These are phyloP conservation scores for Mycocalia duriaeana DNA, from an alignment of 1,284 basidiomycete species.

Conservation along the genomic window DNA sequence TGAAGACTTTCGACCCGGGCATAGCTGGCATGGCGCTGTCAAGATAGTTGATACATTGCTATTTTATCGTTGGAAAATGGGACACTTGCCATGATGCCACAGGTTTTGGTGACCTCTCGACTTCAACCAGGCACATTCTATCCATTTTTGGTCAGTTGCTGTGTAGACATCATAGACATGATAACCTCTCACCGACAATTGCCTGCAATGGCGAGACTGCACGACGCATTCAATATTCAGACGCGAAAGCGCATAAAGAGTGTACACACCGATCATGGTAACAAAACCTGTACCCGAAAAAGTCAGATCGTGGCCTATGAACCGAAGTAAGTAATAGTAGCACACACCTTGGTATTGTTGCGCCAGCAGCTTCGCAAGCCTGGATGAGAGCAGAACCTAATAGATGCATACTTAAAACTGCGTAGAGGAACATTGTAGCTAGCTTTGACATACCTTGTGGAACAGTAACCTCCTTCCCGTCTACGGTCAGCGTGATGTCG, in stretches of 20 bases:
- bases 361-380: conserved; percentile 87
- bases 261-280: conserved; percentile 79
- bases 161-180: conserved; percentile 18
- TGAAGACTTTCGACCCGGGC: conserved; percentile 95
- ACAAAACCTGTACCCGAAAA: conserved; percentile 68
- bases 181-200: conserved; percentile 77
- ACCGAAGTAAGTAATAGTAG: conserved; percentile 7
- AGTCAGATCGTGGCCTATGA: conserved; percentile 2
- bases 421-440: conserved; percentile 2
- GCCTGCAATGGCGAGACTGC: conserved; percentile 84
- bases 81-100: conserved; percentile 72
- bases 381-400: conserved; percentile 91
- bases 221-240: conserved; percentile 16
- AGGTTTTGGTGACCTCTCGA: conserved; percentile 92
- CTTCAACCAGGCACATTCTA: conserved; percentile 96
- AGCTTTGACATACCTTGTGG: conserved; percentile 64
- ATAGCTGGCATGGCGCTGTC: conserved; percentile 94
- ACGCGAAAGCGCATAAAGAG: conserved; percentile 16
- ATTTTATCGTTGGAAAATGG: neutral
- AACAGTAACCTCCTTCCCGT: conserved; percentile 91
- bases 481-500: conserved; percentile 86
- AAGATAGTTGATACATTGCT: neutral
- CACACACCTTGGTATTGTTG: conserved; percentile 68
- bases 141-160: neutral
- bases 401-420: conserved; percentile 7